These are phyloP conservation scores for Albizia julibrissin DNA, from an alignment of 306 rosid genomes.

Conservation along the genomic window DNA sequence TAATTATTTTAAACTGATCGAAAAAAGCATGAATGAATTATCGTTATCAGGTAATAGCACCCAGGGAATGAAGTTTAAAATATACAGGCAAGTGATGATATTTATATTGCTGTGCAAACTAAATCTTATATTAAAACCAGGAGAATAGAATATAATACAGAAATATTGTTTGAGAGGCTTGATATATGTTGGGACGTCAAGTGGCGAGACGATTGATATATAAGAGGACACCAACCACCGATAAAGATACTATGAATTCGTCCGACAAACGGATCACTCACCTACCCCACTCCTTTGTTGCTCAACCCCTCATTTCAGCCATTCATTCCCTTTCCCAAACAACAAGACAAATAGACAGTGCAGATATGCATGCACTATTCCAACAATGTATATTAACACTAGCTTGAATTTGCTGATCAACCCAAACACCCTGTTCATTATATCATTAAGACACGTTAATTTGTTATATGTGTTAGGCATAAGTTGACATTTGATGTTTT, in stretches of 20 bases:
- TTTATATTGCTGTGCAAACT: too few species aligned
- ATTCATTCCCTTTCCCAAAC: not conserved
- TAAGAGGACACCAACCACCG: not conserved
- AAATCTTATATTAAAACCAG: too few species aligned
- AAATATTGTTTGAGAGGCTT: too few species aligned
- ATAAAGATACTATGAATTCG: not conserved
- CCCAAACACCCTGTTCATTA: too few species aligned
- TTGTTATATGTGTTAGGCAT: not conserved
- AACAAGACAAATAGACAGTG: not conserved
- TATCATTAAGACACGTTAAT: not conserved
- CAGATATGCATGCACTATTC: not conserved
- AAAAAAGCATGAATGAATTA: too few species aligned
- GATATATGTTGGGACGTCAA: too few species aligned
- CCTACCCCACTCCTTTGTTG: conserved; percentile 18
- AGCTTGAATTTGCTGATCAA: not conserved
- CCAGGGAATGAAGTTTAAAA: too few species aligned
- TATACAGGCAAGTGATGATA: too few species aligned
- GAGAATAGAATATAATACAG: too few species aligned
- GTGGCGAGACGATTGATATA: too few species aligned
- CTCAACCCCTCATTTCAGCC: not conserved
- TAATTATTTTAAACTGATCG: too few species aligned
- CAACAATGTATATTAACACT: not conserved
- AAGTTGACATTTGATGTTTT: not conserved
- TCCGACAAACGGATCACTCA: conserved; percentile 3
- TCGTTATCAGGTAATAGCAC: too few species aligned